Evolutionary conservation across 108 stramenopile species (phyloP), one percentile per base, ranked within the genome.

Genomic region (Nannochloropsis salina): DNA sequence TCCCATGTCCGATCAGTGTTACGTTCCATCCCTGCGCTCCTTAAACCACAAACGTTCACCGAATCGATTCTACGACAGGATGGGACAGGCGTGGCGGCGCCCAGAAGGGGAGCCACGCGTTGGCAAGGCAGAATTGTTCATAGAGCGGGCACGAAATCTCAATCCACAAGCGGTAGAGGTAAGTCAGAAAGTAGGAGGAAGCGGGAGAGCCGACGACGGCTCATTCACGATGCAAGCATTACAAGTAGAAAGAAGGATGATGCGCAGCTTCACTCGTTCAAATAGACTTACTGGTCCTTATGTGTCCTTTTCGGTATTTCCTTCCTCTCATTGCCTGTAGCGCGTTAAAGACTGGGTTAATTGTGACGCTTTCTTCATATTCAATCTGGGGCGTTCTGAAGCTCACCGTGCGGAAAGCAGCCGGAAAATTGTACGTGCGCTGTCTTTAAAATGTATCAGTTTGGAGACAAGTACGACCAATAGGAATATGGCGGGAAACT

Each of bases 41-140:
- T 31, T 31, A 31, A 31, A 31, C 31, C 31, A 31, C 31, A 31
- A 0, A 31, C 31, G 31, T 31, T 31, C 31, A 31, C 31, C 31
- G 31, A 31, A 31, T 31, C 31, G 31, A 1, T 31, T 31, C 31
- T 2, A 8, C 8, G n/a, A n/a, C 8, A 74, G 61, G n/a, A 74
- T 74, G 61, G 61, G 61, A n/a, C 61, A 74, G 61, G 15, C 61
- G n/a, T 74, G 61, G 61, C 61, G 61, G 61, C 61, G 61, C 15
- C 61, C 61, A n/a, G 61, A 74, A n/a, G n/a, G 61, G 4, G 61
- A 74, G 61, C 61, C 61, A n/a, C 61, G 61, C 5, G 2, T 74
- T n/a, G 61, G 61, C 61, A 74, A 74, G 61, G 15, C n/a, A n/a
- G 61, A 74, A n/a, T 74, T 15, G 15, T 74, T 74, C 6, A 8